A percentile compares a stretch with the other conserved stretches of the same genome.
Conservation (phyloP, 192 early-diverging fungal genomes). For the Gonapodya sp. region DNA sequence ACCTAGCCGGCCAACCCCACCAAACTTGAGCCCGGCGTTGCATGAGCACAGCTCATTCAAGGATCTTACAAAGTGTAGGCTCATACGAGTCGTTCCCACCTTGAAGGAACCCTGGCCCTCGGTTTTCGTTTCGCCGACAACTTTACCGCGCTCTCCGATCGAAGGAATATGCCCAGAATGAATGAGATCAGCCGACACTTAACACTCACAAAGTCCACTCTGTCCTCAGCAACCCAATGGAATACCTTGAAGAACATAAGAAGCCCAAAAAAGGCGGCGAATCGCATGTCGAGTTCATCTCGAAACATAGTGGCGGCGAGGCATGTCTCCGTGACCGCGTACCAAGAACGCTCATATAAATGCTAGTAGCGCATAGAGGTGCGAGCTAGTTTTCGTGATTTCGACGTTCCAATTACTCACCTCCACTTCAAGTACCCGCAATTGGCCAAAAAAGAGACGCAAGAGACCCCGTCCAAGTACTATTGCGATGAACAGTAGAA, state of each 20-base stretch:
- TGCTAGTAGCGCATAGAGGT: constrained; percentile 41
- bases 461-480: constrained; percentile 67
- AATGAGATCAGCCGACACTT: too few relatives aligned
- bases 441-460: constrained; percentile 78
- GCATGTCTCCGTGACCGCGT: constrained; percentile 92
- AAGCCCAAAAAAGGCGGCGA: constrained; percentile 74
- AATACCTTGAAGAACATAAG: constrained; percentile 89
- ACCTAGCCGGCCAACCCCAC: too few relatives aligned
- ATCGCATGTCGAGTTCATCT: constrained; percentile 85
- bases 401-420: constrained; percentile 26
- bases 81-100: too few relatives aligned
- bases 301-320: constrained; percentile 92
- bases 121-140: too few relatives aligned
- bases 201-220: constrained; percentile 76
- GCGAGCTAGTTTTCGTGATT: background rate
- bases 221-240: constrained; percentile 90
- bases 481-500: constrained; percentile 68
- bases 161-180: too few relatives aligned
- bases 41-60: too few relatives aligned
- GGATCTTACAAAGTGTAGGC: too few relatives aligned
- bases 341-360: constrained; percentile 96
- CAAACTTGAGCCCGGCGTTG: too few relatives aligned
- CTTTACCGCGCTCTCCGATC: too few relatives aligned
- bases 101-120: too few relatives aligned
- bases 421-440: constrained; percentile 89